phyloP scores from a whole-genome alignment of 2,329 filamentous ascomycete species.

The Colletotrichum cereale region DNA sequence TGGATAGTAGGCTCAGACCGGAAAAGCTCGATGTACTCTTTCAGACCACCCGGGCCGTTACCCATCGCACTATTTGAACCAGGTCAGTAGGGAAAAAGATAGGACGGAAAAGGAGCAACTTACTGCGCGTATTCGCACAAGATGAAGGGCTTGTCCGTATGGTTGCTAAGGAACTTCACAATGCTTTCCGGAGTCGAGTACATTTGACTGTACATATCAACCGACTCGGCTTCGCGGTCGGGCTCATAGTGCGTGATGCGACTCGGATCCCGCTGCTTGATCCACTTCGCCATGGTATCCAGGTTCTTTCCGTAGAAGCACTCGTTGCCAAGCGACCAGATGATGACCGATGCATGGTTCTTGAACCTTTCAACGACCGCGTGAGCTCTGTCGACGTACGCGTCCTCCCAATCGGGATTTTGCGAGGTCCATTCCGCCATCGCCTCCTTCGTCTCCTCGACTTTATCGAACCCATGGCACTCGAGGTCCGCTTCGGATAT shows the following conservation, averaged over 20 bases:
- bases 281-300: constrained; percentile 74
- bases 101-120: not conserved
- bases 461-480: constrained; percentile 63
- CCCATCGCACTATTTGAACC: constrained; percentile 68
- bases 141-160: constrained; percentile 66
- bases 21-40: constrained; percentile 77
- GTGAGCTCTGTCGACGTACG: constrained; percentile 75
- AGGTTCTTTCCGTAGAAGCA: constrained; percentile 78
- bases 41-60: constrained; percentile 75
- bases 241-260: constrained; percentile 76
- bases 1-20: constrained; percentile 63
- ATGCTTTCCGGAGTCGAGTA: constrained; percentile 66
- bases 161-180: constrained; percentile 52
- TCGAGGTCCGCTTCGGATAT: constrained; percentile 69
- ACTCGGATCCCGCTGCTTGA: constrained; percentile 67
- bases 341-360: constrained; percentile 74
- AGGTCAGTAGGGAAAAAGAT: not conserved
- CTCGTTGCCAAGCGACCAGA: constrained; percentile 81
- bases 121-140: constrained; percentile 65
- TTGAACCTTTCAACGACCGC: constrained; percentile 72
- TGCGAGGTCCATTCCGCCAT: constrained; percentile 63
- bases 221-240: constrained; percentile 67
- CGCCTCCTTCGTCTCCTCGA: constrained; percentile 50
- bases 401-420: constrained; percentile 70
- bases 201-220: constrained; percentile 76